phyloP scores from a whole-genome alignment of 495 filamentous ascomycete species.

The Penicillium bialowiezense region DNA sequence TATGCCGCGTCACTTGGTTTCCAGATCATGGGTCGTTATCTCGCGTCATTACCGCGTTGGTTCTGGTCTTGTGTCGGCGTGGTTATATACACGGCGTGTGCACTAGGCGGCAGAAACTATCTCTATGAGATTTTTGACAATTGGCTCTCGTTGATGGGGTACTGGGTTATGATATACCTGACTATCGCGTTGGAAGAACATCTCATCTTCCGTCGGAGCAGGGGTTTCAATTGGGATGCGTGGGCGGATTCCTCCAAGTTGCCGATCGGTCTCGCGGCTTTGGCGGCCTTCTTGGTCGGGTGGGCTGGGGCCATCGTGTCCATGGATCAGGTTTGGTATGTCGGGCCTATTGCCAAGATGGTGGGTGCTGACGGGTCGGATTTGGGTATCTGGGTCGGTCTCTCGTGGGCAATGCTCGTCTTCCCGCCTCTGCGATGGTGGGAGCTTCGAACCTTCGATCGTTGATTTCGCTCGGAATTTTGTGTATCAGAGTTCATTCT shows the following conservation, averaged over 20 bases:
- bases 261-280: slow-evolving; percentile 57
- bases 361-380: slow-evolving; percentile 24
- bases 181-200: slow-evolving; percentile 52
- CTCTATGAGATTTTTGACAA: slow-evolving; percentile 57
- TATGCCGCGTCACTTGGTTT: slow-evolving; percentile 60
- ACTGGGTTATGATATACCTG: slow-evolving; percentile 56
- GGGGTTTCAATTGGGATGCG: slow-evolving; percentile 53
- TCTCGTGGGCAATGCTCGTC: slow-evolving; percentile 41
- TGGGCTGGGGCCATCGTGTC: slow-evolving; percentile 61
- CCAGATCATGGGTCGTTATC: slow-evolving; percentile 50
- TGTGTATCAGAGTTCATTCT: too few relatives aligned
- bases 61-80: slow-evolving; percentile 49
- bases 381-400: slow-evolving; percentile 49
- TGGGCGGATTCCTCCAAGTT: slow-evolving; percentile 52
- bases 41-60: slow-evolving; percentile 45
- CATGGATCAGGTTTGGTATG: slow-evolving; percentile 60
- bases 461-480: slow-evolving; percentile 7
- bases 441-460: slow-evolving; percentile 40
- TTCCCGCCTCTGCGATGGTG: slow-evolving; percentile 46
- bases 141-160: slow-evolving; percentile 59
- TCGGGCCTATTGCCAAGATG: slow-evolving; percentile 52
- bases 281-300: slow-evolving; percentile 56
- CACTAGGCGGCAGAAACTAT: slow-evolving; percentile 49
- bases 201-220: slow-evolving; percentile 43
- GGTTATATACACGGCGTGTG: slow-evolving; percentile 54